phyloP scores from a whole-genome alignment of 495 filamentous ascomycete genomes.

The Trichoderma gamsii region DNA sequence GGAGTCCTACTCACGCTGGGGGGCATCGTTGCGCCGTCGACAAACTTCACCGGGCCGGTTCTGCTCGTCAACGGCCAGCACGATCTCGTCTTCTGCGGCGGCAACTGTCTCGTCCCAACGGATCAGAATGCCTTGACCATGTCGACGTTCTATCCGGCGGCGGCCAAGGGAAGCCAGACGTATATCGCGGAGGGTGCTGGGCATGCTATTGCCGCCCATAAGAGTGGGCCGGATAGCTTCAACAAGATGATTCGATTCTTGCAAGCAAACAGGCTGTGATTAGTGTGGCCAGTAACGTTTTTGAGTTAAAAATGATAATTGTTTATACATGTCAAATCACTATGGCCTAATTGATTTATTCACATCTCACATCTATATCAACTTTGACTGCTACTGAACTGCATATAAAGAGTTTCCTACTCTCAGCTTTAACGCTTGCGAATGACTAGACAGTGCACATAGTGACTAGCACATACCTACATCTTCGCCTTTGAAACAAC shows the following conservation, averaged over 20 bases:
- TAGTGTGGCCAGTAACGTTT: neutral
- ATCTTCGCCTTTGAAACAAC: neutral
- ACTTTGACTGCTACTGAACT: neutral
- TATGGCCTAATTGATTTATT: neutral
- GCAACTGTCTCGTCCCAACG: neutral
- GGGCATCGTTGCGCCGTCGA: neutral
- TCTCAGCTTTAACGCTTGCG: no score
- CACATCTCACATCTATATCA: no score
- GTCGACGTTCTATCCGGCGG: neutral
- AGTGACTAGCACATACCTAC: neutral
- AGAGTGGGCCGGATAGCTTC: conserved; percentile 2
- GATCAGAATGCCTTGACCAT: neutral
- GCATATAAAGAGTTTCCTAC: neutral
- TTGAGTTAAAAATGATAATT: neutral
- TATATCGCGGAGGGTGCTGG: neutral
- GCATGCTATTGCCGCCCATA: neutral
- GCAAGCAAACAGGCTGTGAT: neutral
- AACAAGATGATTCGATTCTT: neutral
- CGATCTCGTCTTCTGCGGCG: neutral
- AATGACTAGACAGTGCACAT: no score
- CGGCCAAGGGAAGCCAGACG: neutral
- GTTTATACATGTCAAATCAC: neutral
- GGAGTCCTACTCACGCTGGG: neutral
- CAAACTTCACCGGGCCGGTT: neutral
- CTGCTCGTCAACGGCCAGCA: neutral